Percentiles rank a stretch among this genome's conserved stretches.
phyloP scores from a whole-genome alignment of 495 filamentous ascomycete genomes.

The Aspergillus nanangensis region DNA sequence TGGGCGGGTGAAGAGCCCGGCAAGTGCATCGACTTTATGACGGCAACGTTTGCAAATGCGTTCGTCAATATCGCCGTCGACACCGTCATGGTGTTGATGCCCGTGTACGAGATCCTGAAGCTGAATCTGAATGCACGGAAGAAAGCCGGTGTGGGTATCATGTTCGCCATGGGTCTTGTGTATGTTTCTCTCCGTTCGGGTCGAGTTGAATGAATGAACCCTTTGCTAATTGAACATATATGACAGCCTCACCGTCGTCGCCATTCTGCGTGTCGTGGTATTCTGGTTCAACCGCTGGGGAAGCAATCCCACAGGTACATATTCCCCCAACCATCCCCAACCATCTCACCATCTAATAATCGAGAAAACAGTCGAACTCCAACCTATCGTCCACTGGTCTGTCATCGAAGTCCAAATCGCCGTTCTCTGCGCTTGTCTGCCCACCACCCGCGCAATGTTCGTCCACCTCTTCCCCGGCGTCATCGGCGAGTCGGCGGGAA shows the following conservation, averaged over 20 bases:
- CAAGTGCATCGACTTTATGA: slow-evolving; percentile 24
- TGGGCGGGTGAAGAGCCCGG: slow-evolving; percentile 21
- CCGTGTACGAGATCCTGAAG: slow-evolving; percentile 26
- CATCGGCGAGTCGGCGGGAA: neutral
- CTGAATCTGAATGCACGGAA: slow-evolving; percentile 25
- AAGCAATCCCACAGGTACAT: slow-evolving; percentile 17
- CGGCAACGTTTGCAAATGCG: slow-evolving; percentile 22
- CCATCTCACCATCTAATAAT: neutral
- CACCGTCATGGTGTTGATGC: slow-evolving; percentile 22
- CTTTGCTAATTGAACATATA: too few species aligned
- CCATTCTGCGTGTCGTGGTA: slow-evolving; percentile 25
- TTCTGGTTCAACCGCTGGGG: slow-evolving; percentile 25
- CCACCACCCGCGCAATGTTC: slow-evolving; percentile 15
- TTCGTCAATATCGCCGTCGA: slow-evolving; percentile 29
- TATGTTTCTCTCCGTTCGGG: too few species aligned
- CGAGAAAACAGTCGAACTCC: slow-evolving; percentile 21
- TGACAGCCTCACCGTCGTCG: slow-evolving; percentile 21
- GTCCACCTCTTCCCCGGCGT: slow-evolving; percentile 15
- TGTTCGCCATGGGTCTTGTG: slow-evolving; percentile 31
- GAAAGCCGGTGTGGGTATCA: slow-evolving; percentile 27
- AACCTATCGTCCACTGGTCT: slow-evolving; percentile 27
- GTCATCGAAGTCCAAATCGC: slow-evolving; percentile 29
- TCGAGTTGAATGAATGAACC: too few species aligned
- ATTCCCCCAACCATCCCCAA: neutral
- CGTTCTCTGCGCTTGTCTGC: slow-evolving; percentile 27